These are phyloP conservation scores for Onygenales sp. DNA, from an alignment of 2,329 filamentous ascomycete species.

Conservation along the genomic window DNA sequence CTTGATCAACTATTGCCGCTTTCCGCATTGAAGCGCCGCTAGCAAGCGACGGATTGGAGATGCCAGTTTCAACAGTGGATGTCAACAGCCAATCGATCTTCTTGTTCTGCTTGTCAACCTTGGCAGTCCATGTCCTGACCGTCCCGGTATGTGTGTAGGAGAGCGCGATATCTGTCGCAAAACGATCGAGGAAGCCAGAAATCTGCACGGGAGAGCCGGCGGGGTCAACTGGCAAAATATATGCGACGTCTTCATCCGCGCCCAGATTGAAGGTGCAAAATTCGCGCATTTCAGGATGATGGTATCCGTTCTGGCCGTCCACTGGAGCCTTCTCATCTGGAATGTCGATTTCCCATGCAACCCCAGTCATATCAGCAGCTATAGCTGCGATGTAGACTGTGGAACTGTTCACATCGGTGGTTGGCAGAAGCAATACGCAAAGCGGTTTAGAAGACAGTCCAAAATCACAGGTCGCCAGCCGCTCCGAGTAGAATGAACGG, in stretches of 20 bases:
- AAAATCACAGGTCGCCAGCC: constrained; percentile 53
- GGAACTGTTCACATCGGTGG: constrained; percentile 45
- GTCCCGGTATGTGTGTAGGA: constrained; percentile 69
- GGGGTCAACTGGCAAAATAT: constrained; percentile 73
- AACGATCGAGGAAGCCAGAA: constrained; percentile 74
- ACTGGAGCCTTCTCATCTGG: constrained; percentile 34
- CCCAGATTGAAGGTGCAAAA: constrained; percentile 65
- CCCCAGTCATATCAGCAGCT: constrained; percentile 64
- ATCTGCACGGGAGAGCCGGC: constrained; percentile 63
- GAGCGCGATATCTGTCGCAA: constrained; percentile 75
- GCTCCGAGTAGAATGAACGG: constrained; percentile 46
- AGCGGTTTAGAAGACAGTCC: constrained; percentile 60
- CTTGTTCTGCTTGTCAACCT: constrained; percentile 51
- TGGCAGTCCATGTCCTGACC: constrained; percentile 77
- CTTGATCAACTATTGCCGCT: constrained; percentile 68
- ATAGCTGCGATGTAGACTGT: constrained; percentile 66
- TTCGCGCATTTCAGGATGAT: constrained; percentile 44
- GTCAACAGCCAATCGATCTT: constrained; percentile 74
- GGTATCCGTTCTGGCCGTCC: constrained; percentile 25
- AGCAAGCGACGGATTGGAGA: constrained; percentile 63
- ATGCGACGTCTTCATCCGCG: constrained; percentile 41
- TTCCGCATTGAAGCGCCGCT: constrained; percentile 83
- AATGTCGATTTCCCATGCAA: constrained; percentile 69
- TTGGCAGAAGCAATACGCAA: constrained; percentile 64
- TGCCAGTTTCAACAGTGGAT: constrained; percentile 68